These are phyloP conservation scores for Microglena sp. DNA, from an alignment of 139 green algal species.

Conservation along the genomic window DNA sequence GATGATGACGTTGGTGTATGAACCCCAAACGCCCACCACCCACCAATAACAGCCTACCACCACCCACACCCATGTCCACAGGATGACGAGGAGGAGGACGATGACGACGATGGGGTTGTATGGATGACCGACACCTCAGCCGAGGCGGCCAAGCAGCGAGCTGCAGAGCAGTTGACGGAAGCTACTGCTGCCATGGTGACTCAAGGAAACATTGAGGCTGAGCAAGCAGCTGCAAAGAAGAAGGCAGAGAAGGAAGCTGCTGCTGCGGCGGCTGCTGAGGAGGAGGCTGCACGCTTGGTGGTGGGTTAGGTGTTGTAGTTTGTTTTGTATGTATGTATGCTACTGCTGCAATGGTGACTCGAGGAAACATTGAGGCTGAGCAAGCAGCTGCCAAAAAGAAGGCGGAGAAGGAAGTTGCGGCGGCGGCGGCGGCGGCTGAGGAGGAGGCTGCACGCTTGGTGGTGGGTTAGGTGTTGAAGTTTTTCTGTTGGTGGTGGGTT, in stretches of 20 bases:
- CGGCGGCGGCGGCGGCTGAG: not conserved
- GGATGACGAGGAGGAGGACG: conserved; percentile 21
- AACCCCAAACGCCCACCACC: no score
- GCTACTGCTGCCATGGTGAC: conserved; percentile 80
- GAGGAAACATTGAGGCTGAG: conserved; percentile 78
- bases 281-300: no score
- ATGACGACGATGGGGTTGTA: conserved; percentile 56
- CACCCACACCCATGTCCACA: not conserved
- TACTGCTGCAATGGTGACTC: conserved; percentile 74
- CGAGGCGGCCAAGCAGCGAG: conserved; percentile 49
- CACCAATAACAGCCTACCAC: not conserved
- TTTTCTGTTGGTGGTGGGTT: not conserved
- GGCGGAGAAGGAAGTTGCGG: conserved; percentile 19
- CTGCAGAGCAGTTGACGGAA: conserved; percentile 78
- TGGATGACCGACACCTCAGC: conserved; percentile 91
- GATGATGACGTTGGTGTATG: no score
- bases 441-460: no score
- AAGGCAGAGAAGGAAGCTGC: conserved; percentile 20
- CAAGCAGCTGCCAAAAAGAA: conserved; percentile 13
- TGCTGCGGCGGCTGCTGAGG: no score
- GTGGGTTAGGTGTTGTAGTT: no score
- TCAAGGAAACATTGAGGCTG: conserved; percentile 72
- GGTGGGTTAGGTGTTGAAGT: no score
- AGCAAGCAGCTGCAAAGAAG: conserved; percentile 28
- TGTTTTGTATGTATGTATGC: conserved; percentile 36